Conservation (phyloP, 306 rosid species). For the Quercus ilex region DNA sequence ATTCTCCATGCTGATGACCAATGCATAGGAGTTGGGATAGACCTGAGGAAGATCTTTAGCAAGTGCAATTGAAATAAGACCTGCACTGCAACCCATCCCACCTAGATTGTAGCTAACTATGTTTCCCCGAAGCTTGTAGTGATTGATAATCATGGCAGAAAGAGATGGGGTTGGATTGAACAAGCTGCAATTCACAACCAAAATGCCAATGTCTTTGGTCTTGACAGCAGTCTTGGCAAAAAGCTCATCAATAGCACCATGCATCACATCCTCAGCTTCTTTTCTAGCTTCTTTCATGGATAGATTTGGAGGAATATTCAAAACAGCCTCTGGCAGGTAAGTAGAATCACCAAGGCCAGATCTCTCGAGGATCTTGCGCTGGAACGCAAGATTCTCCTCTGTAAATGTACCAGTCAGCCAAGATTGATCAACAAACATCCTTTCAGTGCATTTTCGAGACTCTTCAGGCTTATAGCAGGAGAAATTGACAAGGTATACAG, state of each 20-base stretch:
- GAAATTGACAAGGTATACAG: conserved; percentile 77
- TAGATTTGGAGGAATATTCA: conserved; percentile 84
- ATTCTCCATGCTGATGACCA: conserved; percentile 90
- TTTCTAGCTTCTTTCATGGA: conserved; percentile 89
- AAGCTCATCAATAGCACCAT: conserved; percentile 81
- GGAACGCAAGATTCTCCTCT: conserved; percentile 67
- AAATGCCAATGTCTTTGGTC: conserved; percentile 80
- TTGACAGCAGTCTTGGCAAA: conserved; percentile 66
- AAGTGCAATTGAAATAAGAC: conserved; percentile 79
- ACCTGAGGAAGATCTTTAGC: conserved; percentile 89
- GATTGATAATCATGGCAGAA: conserved; percentile 83
- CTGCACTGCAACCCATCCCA: conserved; percentile 98
- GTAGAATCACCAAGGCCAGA: conserved; percentile 84
- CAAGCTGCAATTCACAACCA: conserved; percentile 84
- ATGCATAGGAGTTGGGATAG: conserved; percentile 75
- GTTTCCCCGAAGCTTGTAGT: conserved; percentile 86
- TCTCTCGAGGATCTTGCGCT: conserved; percentile 81
- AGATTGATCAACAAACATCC: conserved; percentile 72
- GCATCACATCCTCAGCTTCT: conserved; percentile 83
- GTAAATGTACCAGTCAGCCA: conserved; percentile 53
- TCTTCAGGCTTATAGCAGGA: conserved; percentile 93
- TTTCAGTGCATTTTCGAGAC: conserved; percentile 63
- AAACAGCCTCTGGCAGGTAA: conserved; percentile 87
- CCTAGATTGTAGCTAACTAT: conserved; percentile 73
- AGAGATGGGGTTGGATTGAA: conserved; percentile 95